A percentile compares a stretch with the other conserved stretches of the same genome.
Evolutionary conservation across 176 grass and related monocot species (phyloP).

Genomic region (Ensete glaucum): DNA sequence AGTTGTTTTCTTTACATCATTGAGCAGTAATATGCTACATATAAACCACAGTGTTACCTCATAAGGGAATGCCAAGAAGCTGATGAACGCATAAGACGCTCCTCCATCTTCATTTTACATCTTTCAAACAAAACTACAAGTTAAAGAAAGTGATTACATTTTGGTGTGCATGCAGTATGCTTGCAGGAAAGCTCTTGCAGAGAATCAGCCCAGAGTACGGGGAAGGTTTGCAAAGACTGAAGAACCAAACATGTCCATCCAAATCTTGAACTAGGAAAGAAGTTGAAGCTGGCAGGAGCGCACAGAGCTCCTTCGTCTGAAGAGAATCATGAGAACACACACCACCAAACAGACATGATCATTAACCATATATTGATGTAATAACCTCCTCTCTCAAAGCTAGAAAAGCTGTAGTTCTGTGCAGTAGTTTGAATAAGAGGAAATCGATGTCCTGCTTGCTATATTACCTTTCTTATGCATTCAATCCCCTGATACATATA

Average conservation of each 20-base stretch:
- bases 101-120: too few species aligned
- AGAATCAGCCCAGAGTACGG: constrained; percentile 9
- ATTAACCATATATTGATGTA: neutral
- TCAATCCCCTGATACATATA: neutral
- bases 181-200: constrained; percentile 20
- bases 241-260: neutral
- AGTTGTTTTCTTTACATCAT: too few species aligned
- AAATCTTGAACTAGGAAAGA: constrained; percentile 10
- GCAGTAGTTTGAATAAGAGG: constrained; percentile 3
- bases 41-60: neutral
- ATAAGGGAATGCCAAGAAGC: neutral
- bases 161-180: constrained; percentile 12
- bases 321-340: neutral
- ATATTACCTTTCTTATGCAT: neutral
- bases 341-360: neutral
- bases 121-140: too few species aligned
- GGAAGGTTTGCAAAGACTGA: constrained; percentile 20
- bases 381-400: neutral
- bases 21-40: too few species aligned
- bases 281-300: constrained; percentile 13
- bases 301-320: constrained; percentile 15
- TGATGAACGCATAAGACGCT: too few species aligned
- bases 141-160: neutral
- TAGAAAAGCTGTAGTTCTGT: neutral
- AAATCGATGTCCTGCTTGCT: neutral